Evolutionary conservation across 179 eudicot genomes (phyloP).

Genomic region (Spergularia azorica): DNA sequence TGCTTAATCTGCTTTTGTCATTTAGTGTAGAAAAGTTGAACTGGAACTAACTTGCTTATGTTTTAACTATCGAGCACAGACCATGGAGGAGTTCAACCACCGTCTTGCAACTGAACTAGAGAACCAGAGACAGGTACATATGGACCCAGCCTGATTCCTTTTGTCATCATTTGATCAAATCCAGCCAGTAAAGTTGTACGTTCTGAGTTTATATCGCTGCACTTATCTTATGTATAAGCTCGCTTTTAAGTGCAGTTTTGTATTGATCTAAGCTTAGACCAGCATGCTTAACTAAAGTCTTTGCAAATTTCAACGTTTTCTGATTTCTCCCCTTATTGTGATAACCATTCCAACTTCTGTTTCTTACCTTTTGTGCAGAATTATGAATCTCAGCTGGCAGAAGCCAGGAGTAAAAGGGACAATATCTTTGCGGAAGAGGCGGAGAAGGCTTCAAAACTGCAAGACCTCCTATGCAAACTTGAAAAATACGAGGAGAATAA

Average conservation of each 20-base stretch:
- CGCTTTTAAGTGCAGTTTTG: not conserved
- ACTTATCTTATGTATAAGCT: not conserved
- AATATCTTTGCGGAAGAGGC: conserved; percentile 45
- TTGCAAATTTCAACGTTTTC: not conserved
- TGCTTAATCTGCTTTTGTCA: not conserved
- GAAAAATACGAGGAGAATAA: conserved; percentile 52
- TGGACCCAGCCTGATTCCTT: not conserved
- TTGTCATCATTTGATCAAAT: not conserved
- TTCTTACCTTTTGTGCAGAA: conserved; percentile 43
- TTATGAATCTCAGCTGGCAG: conserved; percentile 72
- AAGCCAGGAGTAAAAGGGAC: conserved; percentile 64
- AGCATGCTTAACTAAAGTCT: conserved; percentile 2
- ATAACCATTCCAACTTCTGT: not conserved
- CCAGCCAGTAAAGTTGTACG: not conserved
- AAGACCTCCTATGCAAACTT: conserved; percentile 54
- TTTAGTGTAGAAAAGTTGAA: not conserved
- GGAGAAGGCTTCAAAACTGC: conserved; percentile 57
- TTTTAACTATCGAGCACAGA: conserved; percentile 41
- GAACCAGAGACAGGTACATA: conserved; percentile 72
- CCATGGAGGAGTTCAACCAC: conserved; percentile 80
- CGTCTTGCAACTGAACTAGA: conserved; percentile 88
- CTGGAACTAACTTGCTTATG: conserved; percentile 14
- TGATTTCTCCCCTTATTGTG: not conserved
- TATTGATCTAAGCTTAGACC: not conserved
- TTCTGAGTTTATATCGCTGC: not conserved